These are phyloP conservation scores for Leccinum barrowsii DNA, from an alignment of 768 basidiomycete species.

Conservation along the genomic window DNA sequence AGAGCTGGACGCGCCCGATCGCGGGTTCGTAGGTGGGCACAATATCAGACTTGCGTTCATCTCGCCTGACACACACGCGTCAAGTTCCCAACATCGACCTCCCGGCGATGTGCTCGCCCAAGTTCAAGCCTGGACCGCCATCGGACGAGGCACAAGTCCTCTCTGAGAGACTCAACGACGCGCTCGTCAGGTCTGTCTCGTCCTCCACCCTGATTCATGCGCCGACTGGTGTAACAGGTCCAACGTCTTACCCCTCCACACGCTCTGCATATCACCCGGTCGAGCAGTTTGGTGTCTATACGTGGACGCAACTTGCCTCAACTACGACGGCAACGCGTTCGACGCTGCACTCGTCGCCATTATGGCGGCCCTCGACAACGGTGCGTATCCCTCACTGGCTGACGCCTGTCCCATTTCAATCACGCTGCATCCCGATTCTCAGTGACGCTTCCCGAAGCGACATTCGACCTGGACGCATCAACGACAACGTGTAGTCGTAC, in stretches of 20 bases:
- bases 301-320: slow-evolving; percentile 91
- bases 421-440: background rate
- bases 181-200: slow-evolving; percentile 59
- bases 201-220: background rate
- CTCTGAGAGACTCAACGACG: slow-evolving; percentile 77
- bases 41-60: background rate
- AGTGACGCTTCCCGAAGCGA: slow-evolving; percentile 73
- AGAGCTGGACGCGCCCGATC: slow-evolving; percentile 65
- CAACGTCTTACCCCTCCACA: slow-evolving; percentile 55
- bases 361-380: slow-evolving; percentile 80
- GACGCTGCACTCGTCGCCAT: slow-evolving; percentile 88
- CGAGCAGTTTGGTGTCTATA: slow-evolving; percentile 93
- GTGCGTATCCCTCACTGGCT: slow-evolving; percentile 43
- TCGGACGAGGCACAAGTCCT: slow-evolving; percentile 91
- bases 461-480: slow-evolving; percentile 63
- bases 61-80: background rate
- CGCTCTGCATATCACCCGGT: slow-evolving; percentile 76
- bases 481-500: slow-evolving; percentile 61
- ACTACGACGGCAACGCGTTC: slow-evolving; percentile 94
- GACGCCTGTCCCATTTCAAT: background rate
- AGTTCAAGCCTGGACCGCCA: slow-evolving; percentile 94
- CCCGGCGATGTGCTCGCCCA: slow-evolving; percentile 87
- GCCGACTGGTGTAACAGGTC: slow-evolving; percentile 43
- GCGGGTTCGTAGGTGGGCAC: slow-evolving; percentile 75
- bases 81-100: slow-evolving; percentile 94